Evolutionary conservation across 1,139 yeast species (phyloP).

Genomic region (Lodderomyces jiufengensis): DNA sequence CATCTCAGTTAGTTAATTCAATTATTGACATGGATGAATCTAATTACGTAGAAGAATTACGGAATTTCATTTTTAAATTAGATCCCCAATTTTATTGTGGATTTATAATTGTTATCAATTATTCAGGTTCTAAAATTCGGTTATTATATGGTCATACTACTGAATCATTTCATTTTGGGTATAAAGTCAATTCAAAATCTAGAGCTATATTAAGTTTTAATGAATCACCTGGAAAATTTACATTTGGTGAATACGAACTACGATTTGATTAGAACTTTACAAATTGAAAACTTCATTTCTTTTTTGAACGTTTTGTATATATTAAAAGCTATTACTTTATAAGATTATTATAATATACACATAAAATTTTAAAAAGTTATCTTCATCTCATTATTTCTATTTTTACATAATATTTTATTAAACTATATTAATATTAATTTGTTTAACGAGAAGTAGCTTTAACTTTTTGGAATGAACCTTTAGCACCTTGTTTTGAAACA

Average conservation of each 20-base stretch:
- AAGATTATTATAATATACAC: too few species aligned
- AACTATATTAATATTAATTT: slow-evolving; percentile 8
- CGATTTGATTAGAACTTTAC: too few species aligned
- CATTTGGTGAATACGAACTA: slow-evolving; percentile 41
- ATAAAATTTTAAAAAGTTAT: not conserved
- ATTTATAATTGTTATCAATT: slow-evolving; percentile 23
- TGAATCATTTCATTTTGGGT: slow-evolving; percentile 43
- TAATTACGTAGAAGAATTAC: slow-evolving; percentile 6
- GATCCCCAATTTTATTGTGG: slow-evolving; percentile 26
- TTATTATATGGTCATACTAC: slow-evolving; percentile 42
- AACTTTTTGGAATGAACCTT: slow-evolving; percentile 96
- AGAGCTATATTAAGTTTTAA: slow-evolving; percentile 29
- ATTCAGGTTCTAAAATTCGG: slow-evolving; percentile 11
- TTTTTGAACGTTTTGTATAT: slow-evolving; percentile 6
- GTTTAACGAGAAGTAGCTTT: slow-evolving; percentile 93
- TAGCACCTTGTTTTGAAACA: slow-evolving; percentile 80
- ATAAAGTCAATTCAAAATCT: slow-evolving; percentile 14
- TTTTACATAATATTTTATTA: slow-evolving; percentile 13
- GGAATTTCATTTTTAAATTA: slow-evolving; percentile 8
- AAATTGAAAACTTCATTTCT: too few species aligned
- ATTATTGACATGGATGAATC: not conserved
- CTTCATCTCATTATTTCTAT: not conserved
- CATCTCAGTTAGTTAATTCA: slow-evolving; percentile 22
- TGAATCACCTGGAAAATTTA: slow-evolving; percentile 22
- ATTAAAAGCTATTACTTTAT: too few species aligned